These are phyloP conservation scores for Plasmodium reichenowi DNA, from an alignment of 169 alveolate species.

Conservation along the genomic window DNA sequence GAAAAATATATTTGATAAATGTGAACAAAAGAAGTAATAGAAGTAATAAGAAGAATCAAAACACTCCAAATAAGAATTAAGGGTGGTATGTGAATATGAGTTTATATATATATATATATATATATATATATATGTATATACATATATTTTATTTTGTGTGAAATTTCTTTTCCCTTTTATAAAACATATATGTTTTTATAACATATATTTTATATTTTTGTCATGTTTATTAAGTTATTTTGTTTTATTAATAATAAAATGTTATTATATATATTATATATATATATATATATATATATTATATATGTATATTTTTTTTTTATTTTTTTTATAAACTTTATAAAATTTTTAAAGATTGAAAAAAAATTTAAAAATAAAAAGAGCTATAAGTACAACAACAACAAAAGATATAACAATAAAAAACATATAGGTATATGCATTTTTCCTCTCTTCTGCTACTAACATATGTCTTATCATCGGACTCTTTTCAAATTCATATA, in stretches of 20 bases:
- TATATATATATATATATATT: no score
- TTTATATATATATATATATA: no score
- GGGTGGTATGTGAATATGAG: no score
- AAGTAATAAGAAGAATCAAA: neutral
- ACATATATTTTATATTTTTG: neutral
- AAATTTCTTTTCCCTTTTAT: no score
- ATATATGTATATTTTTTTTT: neutral
- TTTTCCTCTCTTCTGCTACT: slow-evolving; percentile 36
- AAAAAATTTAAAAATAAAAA: slow-evolving; percentile 63
- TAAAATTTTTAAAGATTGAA: slow-evolving; percentile 24
- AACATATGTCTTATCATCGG: slow-evolving; percentile 43
- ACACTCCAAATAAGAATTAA: no score
- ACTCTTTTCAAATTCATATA: slow-evolving; percentile 47
- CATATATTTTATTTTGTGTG: no score
- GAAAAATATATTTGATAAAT: neutral
- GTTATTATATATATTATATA: neutral
- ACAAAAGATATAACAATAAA: slow-evolving; percentile 33
- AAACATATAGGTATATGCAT: slow-evolving; percentile 17
- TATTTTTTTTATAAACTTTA: no score
- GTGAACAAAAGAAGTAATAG: neutral
- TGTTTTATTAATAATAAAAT: neutral
- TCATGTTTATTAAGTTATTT: neutral
- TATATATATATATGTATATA: no score
- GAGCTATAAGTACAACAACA: slow-evolving; percentile 30
- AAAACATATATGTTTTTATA: no score